These are phyloP conservation scores for Collariella sp. DNA, from an alignment of 495 filamentous ascomycete genomes.

Conservation along the genomic window DNA sequence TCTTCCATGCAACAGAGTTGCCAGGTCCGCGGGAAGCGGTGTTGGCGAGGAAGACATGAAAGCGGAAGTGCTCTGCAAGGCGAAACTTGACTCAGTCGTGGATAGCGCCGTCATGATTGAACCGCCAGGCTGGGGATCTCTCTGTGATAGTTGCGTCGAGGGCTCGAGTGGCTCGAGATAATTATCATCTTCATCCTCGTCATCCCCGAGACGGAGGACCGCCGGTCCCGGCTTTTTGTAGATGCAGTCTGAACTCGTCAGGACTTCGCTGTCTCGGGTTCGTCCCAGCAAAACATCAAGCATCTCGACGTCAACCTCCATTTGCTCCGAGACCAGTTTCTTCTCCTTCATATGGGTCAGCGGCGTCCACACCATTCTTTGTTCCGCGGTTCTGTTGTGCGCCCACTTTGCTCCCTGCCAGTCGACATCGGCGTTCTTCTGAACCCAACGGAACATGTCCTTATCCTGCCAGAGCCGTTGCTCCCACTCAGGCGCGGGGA, in stretches of 20 bases:
- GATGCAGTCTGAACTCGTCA: slow-evolving; percentile 34
- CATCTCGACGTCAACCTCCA: slow-evolving; percentile 24
- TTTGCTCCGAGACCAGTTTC: slow-evolving; percentile 23
- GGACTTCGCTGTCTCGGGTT: slow-evolving; percentile 19
- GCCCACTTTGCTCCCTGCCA: slow-evolving; percentile 34
- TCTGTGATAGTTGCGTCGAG: neutral
- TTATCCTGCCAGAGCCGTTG: slow-evolving; percentile 13
- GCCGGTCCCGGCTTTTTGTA: slow-evolving; percentile 47
- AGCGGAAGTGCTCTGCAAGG: neutral
- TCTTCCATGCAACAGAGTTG: slow-evolving; percentile 10
- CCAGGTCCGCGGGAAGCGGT: slow-evolving; percentile 1
- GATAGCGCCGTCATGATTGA: neutral
- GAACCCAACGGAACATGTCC: slow-evolving; percentile 28
- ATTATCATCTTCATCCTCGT: slow-evolving; percentile 40
- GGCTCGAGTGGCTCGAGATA: slow-evolving; percentile 13
- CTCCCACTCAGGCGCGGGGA: slow-evolving; percentile 50
- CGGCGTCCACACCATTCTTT: slow-evolving; percentile 41
- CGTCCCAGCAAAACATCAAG: slow-evolving; percentile 19
- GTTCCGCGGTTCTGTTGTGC: slow-evolving; percentile 34
- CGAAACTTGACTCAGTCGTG: neutral
- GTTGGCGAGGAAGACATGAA: neutral
- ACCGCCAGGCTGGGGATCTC: too few species aligned
- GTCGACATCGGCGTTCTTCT: slow-evolving; percentile 11
- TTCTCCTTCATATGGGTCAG: slow-evolving; percentile 29
- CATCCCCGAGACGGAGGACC: slow-evolving; percentile 41